Evolutionary conservation across 805 yeast genomes (phyloP), one percentile per base, ranked within the genome.

Genomic region (Kurtzmaniella fragi): DNA sequence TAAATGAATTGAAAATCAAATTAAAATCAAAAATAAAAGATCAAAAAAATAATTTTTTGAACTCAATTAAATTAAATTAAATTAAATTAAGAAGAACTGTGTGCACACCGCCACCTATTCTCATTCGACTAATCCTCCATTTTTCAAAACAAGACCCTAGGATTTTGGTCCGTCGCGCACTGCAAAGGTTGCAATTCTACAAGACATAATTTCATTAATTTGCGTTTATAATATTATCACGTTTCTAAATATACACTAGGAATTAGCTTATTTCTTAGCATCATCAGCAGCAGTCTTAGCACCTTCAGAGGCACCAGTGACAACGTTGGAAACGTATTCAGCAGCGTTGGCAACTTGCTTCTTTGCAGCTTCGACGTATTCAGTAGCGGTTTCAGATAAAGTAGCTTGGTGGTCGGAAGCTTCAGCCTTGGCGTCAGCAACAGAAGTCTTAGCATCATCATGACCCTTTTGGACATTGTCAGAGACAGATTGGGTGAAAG

Each of bases 401-500:
- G 70, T 44, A 31, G 46, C 49, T 34, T 48, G 37, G 31, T 32
- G 14, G 8, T 17, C 14, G 10, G 39, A 26, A 23, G 46, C 53
- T 30, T 49, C 34, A 36, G 30, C 37, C 14, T 23, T 17, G 46
- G 60, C 30, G 16, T 49, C 44, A 28, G 45, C 28, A 28, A 56
- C 61, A 35, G 60, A 52, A 30, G 61, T 48, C 56, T 61, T 56
- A 46, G 70, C 80, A 45, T 78, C 78, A 47, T 75, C 77, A 56
- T 71, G 71, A 37, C 83, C 84, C 41, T 64, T 53, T 52, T 70
- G 59, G 45, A 78, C 68, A 40, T 77, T 62, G 64, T 86, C 96
- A 45, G 80, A 71, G 27, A 78, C 67, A 50, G 79, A 69, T 71
- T 89, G 96, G 44, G 75, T 63, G 46, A 75, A 62, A 33, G 90